Evolutionary conservation across 148 eudicot species (phyloP).

Genomic region (Cornus controversa): DNA sequence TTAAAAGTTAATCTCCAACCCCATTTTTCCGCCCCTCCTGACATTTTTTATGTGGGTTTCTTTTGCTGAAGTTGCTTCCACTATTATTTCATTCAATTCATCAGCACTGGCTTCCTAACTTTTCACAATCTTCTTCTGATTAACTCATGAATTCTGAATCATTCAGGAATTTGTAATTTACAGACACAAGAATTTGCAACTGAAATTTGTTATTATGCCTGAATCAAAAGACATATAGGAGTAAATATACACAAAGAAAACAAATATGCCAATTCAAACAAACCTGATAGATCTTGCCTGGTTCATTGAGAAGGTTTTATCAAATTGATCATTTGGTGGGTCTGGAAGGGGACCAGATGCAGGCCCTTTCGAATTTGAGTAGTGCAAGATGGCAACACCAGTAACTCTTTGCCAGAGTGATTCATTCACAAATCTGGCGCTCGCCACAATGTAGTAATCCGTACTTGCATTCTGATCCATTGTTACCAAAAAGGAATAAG

Average conservation of each 20-base stretch:
- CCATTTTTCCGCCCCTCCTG: too few relatives aligned
- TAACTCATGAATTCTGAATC: slow-evolving; percentile 1
- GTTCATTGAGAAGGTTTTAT: slow-evolving; percentile 94
- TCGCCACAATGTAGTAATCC: slow-evolving; percentile 94
- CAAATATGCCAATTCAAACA: slow-evolving; percentile 12
- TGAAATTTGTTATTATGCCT: neutral
- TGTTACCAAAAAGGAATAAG: slow-evolving; percentile 93
- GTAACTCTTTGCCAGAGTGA: slow-evolving; percentile 82
- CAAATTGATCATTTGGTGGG: slow-evolving; percentile 81
- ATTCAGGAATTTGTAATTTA: neutral
- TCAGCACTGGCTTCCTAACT: neutral
- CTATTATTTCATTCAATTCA: neutral
- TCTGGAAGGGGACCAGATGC: slow-evolving; percentile 95
- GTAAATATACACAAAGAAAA: too few relatives aligned
- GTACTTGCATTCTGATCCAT: slow-evolving; percentile 96
- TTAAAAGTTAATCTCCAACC: too few relatives aligned
- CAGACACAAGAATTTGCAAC: neutral
- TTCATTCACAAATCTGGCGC: slow-evolving; percentile 84
- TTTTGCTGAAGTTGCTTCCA: neutral
- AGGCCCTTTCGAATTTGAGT: slow-evolving; percentile 91
- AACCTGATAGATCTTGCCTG: slow-evolving; percentile 99
- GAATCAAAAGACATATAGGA: neutral
- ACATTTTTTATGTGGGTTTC: too few relatives aligned
- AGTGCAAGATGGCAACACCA: slow-evolving; percentile 81
- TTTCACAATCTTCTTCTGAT: too few relatives aligned